Evolutionary conservation across 257 asterid species (phyloP).

Genomic region (Solanum rostratum): DNA sequence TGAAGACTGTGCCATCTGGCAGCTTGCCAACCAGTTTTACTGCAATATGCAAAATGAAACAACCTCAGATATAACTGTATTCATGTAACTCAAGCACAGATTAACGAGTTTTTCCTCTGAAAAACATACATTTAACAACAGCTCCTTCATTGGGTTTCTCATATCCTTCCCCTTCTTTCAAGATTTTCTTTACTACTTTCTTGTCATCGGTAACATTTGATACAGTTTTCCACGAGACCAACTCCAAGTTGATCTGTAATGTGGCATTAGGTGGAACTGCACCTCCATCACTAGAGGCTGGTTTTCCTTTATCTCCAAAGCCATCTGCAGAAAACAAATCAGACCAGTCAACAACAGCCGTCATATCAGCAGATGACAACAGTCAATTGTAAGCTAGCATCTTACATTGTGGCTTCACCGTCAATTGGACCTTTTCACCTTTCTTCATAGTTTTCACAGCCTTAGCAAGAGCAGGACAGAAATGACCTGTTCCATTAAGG

Average conservation of each 20-base stretch:
- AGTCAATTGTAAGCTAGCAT: background rate
- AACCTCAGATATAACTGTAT: background rate
- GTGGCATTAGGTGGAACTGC: slow-evolving; percentile 52
- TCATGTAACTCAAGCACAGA: background rate
- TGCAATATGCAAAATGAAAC: background rate
- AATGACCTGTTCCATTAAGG: slow-evolving; percentile 28
- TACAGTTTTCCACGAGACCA: slow-evolving; percentile 58
- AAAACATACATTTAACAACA: slow-evolving; percentile 48
- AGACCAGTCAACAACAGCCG: background rate
- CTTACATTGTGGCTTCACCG: slow-evolving; percentile 70
- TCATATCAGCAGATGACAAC: background rate
- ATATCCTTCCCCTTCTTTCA: slow-evolving; percentile 61
- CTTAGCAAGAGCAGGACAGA: slow-evolving; percentile 61
- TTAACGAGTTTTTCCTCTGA: background rate
- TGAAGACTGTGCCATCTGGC: slow-evolving; percentile 50
- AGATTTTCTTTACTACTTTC: slow-evolving; percentile 53
- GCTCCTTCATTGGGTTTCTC: slow-evolving; percentile 67
- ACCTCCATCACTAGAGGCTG: slow-evolving; percentile 35
- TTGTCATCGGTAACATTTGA: slow-evolving; percentile 53
- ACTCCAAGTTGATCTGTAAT: slow-evolving; percentile 32
- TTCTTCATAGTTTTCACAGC: slow-evolving; percentile 77
- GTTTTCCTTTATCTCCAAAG: slow-evolving; percentile 56
- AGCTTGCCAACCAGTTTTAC: slow-evolving; percentile 60
- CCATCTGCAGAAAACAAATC: slow-evolving; percentile 22
- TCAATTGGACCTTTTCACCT: slow-evolving; percentile 55